Conservation (phyloP, 2,329 filamentous ascomycete species). For the Exophiala spinifera region DNA sequence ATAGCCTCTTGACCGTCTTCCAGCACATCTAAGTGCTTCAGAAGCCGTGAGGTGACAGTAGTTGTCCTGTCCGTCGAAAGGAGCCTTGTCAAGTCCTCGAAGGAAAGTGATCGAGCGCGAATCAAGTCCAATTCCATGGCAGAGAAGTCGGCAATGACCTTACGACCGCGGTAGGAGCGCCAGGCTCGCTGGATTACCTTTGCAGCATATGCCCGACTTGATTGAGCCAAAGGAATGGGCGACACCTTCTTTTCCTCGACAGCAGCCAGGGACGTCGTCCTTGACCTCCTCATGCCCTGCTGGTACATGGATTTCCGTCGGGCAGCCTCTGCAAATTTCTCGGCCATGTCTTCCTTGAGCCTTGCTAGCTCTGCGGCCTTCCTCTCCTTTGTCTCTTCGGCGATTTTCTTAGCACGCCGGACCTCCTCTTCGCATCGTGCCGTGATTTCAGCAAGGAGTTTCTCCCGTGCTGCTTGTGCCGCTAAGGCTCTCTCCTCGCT, state of each 20-base stretch:
- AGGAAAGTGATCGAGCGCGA: slow-evolving; percentile 51
- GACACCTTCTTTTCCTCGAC: slow-evolving; percentile 43
- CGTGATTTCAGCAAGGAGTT: slow-evolving; percentile 61
- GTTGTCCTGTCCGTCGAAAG: slow-evolving; percentile 56
- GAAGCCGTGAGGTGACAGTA: slow-evolving; percentile 51
- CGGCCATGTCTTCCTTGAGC: slow-evolving; percentile 60
- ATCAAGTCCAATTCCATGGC: slow-evolving; percentile 53
- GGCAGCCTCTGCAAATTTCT: slow-evolving; percentile 63
- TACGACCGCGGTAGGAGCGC: slow-evolving; percentile 50
- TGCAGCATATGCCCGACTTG: slow-evolving; percentile 54
- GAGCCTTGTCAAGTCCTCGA: slow-evolving; percentile 58
- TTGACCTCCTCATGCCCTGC: slow-evolving; percentile 48
- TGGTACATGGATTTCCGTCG: slow-evolving; percentile 52
- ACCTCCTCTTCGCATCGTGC: slow-evolving; percentile 66
- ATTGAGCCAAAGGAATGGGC: slow-evolving; percentile 34
- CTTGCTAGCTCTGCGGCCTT: slow-evolving; percentile 61
- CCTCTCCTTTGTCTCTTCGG: slow-evolving; percentile 63
- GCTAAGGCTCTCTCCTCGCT: slow-evolving; percentile 62
- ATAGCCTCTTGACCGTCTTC: slow-evolving; percentile 47
- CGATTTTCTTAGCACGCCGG: slow-evolving; percentile 62
- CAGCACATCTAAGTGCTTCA: slow-evolving; percentile 55
- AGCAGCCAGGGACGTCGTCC: slow-evolving; percentile 51
- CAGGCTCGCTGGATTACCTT: slow-evolving; percentile 58
- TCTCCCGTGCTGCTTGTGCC: slow-evolving; percentile 62
- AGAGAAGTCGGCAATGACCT: slow-evolving; percentile 50